Evolutionary conservation across 73 alveolate species (phyloP), one percentile per base, ranked within the genome.

Genomic region (Symbiodinium pilosum): DNA sequence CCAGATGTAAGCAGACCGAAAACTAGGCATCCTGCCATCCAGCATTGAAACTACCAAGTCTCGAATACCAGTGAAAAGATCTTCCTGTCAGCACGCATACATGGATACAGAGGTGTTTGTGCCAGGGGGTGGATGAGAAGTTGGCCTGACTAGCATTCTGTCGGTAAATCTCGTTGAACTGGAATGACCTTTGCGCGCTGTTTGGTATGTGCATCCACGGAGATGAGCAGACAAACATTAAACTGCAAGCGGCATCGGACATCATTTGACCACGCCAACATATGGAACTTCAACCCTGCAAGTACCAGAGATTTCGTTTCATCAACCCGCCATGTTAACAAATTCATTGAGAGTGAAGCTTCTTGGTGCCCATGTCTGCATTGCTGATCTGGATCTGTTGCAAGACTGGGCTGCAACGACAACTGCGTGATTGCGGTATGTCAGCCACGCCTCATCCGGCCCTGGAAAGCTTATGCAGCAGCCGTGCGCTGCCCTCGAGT

Each of bases 101-200:
- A n/a, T n/a, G n/a, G n/a, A n/a, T n/a, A n/a, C n/a, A n/a, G n/a
- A n/a, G n/a, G n/a, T n/a, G n/a, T n/a, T n/a, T n/a, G n/a, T n/a
- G n/a, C n/a, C n/a, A n/a, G n/a, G n/a, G n/a, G n/a, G n/a, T n/a
- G n/a, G n/a, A n/a, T 41, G 41, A 5, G 47, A 12, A 56, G 81
- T 28, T 38, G 73, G 71, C 96, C 96, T 91, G 96, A 26, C 77
- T 64, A 18, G 96, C 47, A 32, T 64, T 42, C 47, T 91, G 96
- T 56, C 96, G 87, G n/a, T 91, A 92, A 84, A 92, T 77, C 92
- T 92, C 98, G 47, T 92, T 92, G 98, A 92, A 92, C 84, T 92
- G 98, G 92, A 87, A 92, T 5, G 92, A 39, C 96, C 96, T 91
- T 41, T 34, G n/a, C n/a, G n/a, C 32, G 20, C 32, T 56, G 28